Evolutionary conservation across 2,329 filamentous ascomycete species (phyloP), one percentile per base, ranked within the genome.

Genomic region (Dactylellina haptotyla): DNA sequence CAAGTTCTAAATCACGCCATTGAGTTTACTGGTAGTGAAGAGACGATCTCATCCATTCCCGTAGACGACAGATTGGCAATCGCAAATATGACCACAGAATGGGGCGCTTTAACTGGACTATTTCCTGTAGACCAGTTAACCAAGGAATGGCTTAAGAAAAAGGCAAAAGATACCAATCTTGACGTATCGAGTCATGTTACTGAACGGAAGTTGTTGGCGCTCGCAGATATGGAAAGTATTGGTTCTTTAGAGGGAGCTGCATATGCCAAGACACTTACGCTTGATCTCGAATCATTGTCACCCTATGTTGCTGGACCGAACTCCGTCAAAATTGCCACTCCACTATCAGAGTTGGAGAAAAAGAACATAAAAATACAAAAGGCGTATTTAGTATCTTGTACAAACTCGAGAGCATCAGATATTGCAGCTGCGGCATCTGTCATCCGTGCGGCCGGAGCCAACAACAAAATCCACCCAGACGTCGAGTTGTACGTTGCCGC

Each of bases 401-500:
- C 94, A 4, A 97, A 97, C 82, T 89, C 87, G 0, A 85, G 94
- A 54, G 86, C 88, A 8, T 93, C 91, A 0, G 94, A 98, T 80
- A 84, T 98, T 12, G 88, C 88, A 0, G 88, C 90, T 0, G 94
- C 94, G 0, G 93, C 93, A 0, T 87, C 86, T 48, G 93, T 98
- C 1, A 96, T 98, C 85, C 92, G 91, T 0, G 87, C 89, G 0
- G 80, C 82, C 58, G 83, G 83, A 50, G 86, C 87, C 63, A 84
- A 83, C 23, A 50, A 90, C 88, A 12, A 83, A 85, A 63, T 82
- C 87, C 4, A 88, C 91, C 0, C 83, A 87, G 87, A 89, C 26
- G 93, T 97, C 41, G 85, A 93, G 64, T 89, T 97, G 79, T 97
- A 97, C 81, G 90, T 98, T 75, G 90, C 93, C 0, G 93, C 94